Conservation (phyloP, 148 eudicot species). For the Vaccinium macrocarpon region DNA sequence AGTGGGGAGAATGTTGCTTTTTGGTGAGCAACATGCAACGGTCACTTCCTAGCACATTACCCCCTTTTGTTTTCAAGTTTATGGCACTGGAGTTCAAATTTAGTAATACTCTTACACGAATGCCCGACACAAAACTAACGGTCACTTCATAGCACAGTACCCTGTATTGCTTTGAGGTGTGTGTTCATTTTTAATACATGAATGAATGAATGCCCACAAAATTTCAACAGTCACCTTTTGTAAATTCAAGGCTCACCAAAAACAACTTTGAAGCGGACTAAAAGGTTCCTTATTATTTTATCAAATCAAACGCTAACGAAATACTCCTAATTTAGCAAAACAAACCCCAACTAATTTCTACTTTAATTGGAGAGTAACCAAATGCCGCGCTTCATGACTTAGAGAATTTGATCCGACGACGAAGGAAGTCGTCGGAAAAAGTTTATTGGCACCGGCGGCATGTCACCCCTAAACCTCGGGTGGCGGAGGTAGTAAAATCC, state of each 20-base stretch:
- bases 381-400: neutral
- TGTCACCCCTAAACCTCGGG: conserved; percentile 79
- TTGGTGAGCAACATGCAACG: neutral
- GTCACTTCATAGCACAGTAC: neutral
- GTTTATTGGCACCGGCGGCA: conserved; percentile 70
- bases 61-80: neutral
- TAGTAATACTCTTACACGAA: neutral
- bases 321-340: neutral
- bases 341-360: neutral
- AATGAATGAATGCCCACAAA: neutral
- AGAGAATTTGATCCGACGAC: conserved; percentile 66
- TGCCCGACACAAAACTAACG: neutral
- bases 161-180: neutral
- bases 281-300: neutral
- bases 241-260: neutral
- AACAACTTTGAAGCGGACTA: neutral
- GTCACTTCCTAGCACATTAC: neutral
- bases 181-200: neutral
- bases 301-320: neutral
- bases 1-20: neutral
- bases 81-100: neutral
- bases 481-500: conserved; percentile 82
- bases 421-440: conserved; percentile 87
- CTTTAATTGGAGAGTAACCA: neutral
- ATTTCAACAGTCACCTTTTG: neutral